Evolutionary conservation across 2,329 filamentous ascomycete genomes (phyloP).

Genomic region (Fusarium newnesense): DNA sequence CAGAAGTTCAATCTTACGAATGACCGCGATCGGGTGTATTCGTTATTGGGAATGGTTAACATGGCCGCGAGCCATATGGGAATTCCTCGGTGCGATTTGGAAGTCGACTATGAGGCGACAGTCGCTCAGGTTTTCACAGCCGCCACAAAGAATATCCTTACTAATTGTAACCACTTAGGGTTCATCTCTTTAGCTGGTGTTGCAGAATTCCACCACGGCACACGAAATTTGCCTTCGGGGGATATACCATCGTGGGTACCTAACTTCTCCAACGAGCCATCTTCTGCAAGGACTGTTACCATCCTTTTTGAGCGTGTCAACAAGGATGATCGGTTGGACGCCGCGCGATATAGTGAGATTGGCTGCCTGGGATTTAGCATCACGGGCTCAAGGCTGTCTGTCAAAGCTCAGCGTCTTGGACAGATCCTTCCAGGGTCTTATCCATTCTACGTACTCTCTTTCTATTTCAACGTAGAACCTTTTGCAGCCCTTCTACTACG

Average conservation of each 20-base stretch:
- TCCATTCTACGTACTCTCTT: neutral
- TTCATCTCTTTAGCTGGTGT: neutral
- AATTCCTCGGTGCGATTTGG: neutral
- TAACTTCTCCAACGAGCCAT: neutral
- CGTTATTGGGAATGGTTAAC: neutral
- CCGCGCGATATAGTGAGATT: neutral
- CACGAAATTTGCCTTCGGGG: neutral
- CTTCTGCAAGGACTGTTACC: neutral
- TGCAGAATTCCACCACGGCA: neutral
- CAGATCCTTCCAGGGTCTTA: neutral
- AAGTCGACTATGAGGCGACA: neutral
- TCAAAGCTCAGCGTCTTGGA: neutral
- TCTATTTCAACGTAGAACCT: accelerated
- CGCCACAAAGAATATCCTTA: neutral
- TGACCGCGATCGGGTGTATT: neutral
- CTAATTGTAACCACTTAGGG: neutral
- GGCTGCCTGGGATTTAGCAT: neutral
- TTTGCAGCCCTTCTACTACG: neutral
- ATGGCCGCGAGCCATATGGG: neutral
- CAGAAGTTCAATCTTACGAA: neutral
- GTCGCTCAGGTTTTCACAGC: neutral
- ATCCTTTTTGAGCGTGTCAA: neutral
- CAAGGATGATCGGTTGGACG: neutral
- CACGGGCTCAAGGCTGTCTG: neutral
- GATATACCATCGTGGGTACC: neutral